These are phyloP conservation scores for Xylariaceae sp. DNA, from an alignment of 2,329 filamentous ascomycete genomes.

Conservation along the genomic window DNA sequence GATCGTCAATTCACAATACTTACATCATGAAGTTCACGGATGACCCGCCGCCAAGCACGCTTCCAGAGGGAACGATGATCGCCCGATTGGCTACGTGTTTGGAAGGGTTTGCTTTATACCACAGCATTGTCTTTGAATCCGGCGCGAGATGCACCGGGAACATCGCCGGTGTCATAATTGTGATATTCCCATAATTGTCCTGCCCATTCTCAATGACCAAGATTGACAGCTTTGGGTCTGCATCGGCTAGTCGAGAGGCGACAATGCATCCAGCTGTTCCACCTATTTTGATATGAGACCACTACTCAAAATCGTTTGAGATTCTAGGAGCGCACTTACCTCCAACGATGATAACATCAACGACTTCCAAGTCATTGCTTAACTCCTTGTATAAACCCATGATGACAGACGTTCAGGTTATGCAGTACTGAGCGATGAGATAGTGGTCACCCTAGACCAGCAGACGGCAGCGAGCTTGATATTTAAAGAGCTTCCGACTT, in stretches of 20 bases:
- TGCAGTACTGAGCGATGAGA: neutral
- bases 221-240: constrained; percentile 21
- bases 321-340: constrained; percentile 17
- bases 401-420: neutral
- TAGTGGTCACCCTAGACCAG: neutral
- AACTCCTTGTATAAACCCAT: constrained; percentile 28
- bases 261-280: constrained; percentile 22
- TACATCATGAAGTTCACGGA: constrained; percentile 47
- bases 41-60: constrained; percentile 50
- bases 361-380: constrained; percentile 21
- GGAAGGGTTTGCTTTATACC: constrained; percentile 39
- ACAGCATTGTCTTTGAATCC: constrained; percentile 39
- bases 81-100: constrained; percentile 41
- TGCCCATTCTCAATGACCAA: constrained; percentile 21
- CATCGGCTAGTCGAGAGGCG: constrained; percentile 20
- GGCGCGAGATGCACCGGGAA: constrained; percentile 45
- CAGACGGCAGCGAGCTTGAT: no score
- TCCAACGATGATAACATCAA: constrained; percentile 30
- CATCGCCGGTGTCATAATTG: constrained; percentile 41
- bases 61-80: constrained; percentile 37
- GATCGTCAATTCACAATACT: neutral
- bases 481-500: no score
- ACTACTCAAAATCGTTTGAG: neutral
- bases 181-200: constrained; percentile 13
- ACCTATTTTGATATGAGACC: constrained; percentile 13